Evolutionary conservation across 2,329 filamentous ascomycete species (phyloP).

Genomic region (Phyllosticta capitalensis): DNA sequence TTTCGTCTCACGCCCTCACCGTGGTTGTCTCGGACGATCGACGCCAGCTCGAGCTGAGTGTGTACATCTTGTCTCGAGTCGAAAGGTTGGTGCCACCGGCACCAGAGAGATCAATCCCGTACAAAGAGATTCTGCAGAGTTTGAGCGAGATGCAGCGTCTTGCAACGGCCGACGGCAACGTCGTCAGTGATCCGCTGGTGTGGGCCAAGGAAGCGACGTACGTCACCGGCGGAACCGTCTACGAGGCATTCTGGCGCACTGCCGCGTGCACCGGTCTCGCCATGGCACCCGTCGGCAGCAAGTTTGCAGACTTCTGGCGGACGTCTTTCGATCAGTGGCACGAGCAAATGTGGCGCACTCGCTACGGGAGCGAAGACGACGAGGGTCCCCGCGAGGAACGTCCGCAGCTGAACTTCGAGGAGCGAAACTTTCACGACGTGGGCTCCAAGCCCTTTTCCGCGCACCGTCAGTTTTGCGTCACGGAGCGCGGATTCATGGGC

Average conservation of each 20-base stretch:
- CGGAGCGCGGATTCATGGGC: conserved; percentile 12
- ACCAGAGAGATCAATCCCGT: not conserved
- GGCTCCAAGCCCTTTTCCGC: not conserved
- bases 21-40: not conserved
- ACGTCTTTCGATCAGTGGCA: not conserved
- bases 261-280: not conserved
- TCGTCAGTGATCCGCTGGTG: not conserved
- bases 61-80: not conserved
- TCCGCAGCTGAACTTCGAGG: not conserved
- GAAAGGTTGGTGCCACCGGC: not conserved
- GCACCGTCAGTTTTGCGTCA: conserved; percentile 12
- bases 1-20: not conserved
- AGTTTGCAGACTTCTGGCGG: not conserved
- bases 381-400: not conserved
- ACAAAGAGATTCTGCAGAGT: not conserved
- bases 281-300: too few relatives aligned
- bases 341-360: not conserved
- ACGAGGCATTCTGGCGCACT: not conserved
- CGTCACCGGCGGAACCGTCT: not conserved
- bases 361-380: not conserved
- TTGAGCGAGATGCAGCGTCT: not conserved
- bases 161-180: not conserved
- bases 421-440: not conserved
- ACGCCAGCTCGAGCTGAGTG: not conserved
- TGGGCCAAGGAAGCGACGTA: not conserved